Evolutionary conservation across 1,284 basidiomycete genomes (phyloP), one percentile per base, ranked within the genome.

Genomic region (Ceratorhiza oryzae-sativae): DNA sequence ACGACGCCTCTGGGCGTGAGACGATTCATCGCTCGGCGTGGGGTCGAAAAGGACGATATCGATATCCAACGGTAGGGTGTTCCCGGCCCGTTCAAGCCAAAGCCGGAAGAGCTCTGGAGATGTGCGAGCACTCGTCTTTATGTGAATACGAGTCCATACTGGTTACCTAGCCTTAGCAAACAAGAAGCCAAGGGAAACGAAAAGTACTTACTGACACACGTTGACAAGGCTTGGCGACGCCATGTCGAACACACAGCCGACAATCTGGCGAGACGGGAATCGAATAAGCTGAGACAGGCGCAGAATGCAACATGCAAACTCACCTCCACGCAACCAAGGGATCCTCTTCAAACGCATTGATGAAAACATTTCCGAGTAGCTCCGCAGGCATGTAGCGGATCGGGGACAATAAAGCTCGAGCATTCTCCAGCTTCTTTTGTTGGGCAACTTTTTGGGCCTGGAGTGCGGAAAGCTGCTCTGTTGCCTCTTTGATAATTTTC

Each of bases 1-100:
- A 41, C 53, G 65, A n/a, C 65, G 20, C 42, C 27, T 68, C 36
- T 27, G 51, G 2, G 65, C 36, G 3, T 53, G 65, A 15, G 65
- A 42, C 2, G 65, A 25, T 42, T 56, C 51, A 18, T 55, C 46
- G 51, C 41, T 25, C 39, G 65, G 65, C 6, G 65, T 68, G 30
- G 65, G 65, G 41, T 68, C 65, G 27, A 42, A 58, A 3, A 68
- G 53, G n/a, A 27, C 34, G 34, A 68, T 68, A 9, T 68, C 49
- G 36, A 68, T 68, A 51, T 68, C 65, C 45, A 68, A 41, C 15
- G 65, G 65, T 25, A 68, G 53, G 10, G 65, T 68, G 23, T 68
- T 68, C 25, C 65, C 65, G 39, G 65, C n/a, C 27, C 65, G 65
- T 36, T 68, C 65, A 30, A 68, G 65, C 65, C 65, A 68, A 10